Conservation (phyloP, 2,329 filamentous ascomycete genomes). For the Verticillium dahliae region DNA sequence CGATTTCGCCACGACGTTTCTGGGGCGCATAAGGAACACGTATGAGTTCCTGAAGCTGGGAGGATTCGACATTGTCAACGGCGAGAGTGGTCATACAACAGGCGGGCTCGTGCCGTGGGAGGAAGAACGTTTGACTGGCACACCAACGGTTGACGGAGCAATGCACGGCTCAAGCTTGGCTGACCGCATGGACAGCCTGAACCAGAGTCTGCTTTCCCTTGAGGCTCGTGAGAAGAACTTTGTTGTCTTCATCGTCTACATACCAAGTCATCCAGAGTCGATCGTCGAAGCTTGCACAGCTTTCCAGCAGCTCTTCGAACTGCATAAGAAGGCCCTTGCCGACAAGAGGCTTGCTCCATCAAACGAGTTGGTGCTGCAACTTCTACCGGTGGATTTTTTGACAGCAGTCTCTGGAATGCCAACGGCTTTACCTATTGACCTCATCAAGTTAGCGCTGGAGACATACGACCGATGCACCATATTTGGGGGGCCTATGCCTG, state of each 20-base stretch:
- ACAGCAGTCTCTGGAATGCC: conserved; percentile 57
- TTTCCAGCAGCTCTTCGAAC: conserved; percentile 66
- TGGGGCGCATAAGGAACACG: conserved; percentile 60
- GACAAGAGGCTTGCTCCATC: conserved; percentile 34
- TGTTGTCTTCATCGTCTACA: conserved; percentile 72
- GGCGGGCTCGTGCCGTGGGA: conserved; percentile 45
- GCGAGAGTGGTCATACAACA: conserved; percentile 30
- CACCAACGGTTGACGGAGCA: neutral
- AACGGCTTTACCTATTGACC: conserved; percentile 53
- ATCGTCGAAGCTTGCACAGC: conserved; percentile 66
- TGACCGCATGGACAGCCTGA: conserved; percentile 42
- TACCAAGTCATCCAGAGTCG: conserved; percentile 52
- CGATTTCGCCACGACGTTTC: conserved; percentile 55
- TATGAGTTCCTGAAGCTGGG: conserved; percentile 74
- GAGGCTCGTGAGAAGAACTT: conserved; percentile 49
- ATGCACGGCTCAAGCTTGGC: conserved; percentile 27
- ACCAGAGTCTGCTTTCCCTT: conserved; percentile 35
- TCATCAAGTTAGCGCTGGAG: conserved; percentile 61
- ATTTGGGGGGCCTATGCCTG: conserved; percentile 49
- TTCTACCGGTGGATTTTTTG: conserved; percentile 64
- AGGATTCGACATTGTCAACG: conserved; percentile 45
- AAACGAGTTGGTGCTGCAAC: conserved; percentile 70
- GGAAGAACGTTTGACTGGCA: conserved; percentile 11
- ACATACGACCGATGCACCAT: conserved; percentile 69
- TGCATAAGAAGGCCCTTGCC: conserved; percentile 45